Evolutionary conservation across 768 basidiomycete genomes (phyloP).

Genomic region (Leccinum pellstonianum): DNA sequence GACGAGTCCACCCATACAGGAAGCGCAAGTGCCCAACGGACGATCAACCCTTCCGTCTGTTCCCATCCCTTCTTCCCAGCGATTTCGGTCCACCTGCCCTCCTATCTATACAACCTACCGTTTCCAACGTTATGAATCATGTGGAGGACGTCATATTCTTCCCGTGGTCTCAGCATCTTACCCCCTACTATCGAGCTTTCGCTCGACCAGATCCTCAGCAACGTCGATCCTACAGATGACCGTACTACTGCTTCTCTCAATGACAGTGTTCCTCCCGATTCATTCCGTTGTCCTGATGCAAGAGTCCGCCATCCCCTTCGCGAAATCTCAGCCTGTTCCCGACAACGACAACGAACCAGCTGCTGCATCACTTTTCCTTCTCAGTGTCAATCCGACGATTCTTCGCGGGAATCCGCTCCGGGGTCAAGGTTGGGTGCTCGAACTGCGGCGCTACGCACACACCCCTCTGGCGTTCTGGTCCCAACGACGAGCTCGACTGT

Average conservation of each 20-base stretch:
- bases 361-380: slow-evolving; percentile 28
- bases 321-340: slow-evolving; percentile 11
- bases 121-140: slow-evolving; percentile 43
- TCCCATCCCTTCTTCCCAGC: slow-evolving; percentile 64
- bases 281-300: slow-evolving; percentile 29
- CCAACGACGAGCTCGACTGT: slow-evolving; percentile 88
- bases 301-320: slow-evolving; percentile 21
- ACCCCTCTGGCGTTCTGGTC: slow-evolving; percentile 64
- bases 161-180: slow-evolving; percentile 57
- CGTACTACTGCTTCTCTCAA: neutral
- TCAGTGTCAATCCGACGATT: slow-evolving; percentile 47
- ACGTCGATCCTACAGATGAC: slow-evolving; percentile 28
- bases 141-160: slow-evolving; percentile 65
- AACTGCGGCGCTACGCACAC: slow-evolving; percentile 56
- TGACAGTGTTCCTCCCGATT: slow-evolving; percentile 15
- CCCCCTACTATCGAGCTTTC: slow-evolving; percentile 85
- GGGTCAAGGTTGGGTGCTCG: slow-evolving; percentile 76
- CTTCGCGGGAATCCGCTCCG: slow-evolving; percentile 42
- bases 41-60: slow-evolving; percentile 49
- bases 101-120: slow-evolving; percentile 62
- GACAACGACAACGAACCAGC: slow-evolving; percentile 6
- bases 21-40: slow-evolving; percentile 27
- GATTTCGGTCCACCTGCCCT: slow-evolving; percentile 82
- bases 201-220: slow-evolving; percentile 70
- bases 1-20: slow-evolving; percentile 21